phyloP scores from a whole-genome alignment of 306 rosid species.

The Oemleria cerasiformis region DNA sequence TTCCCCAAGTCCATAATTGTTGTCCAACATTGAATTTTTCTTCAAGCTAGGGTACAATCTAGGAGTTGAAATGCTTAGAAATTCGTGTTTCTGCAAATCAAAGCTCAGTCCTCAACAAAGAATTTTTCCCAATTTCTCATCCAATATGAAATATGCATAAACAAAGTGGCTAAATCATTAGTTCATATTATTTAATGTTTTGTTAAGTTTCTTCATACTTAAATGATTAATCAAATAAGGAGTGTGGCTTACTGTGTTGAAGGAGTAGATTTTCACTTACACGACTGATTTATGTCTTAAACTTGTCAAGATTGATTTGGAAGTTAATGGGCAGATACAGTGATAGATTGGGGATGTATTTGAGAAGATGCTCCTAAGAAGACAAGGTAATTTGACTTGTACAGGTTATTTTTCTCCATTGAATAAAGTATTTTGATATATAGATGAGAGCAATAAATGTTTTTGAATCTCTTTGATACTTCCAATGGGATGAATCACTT shows the following conservation, averaged over 20 bases:
- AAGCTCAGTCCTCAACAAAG: background rate
- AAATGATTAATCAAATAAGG: background rate
- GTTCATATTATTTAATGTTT: background rate
- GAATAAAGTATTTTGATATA: background rate
- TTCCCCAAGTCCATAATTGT: no score
- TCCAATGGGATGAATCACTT: background rate
- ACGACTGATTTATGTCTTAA: background rate
- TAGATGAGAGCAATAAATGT: background rate
- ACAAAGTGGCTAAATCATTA: background rate
- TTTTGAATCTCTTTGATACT: background rate
- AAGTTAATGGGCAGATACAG: background rate
- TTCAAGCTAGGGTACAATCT: background rate
- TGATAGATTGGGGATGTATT: slow-evolving; percentile 22
- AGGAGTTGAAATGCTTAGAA: background rate
- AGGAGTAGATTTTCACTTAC: background rate
- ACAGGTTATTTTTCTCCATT: background rate
- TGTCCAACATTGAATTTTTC: background rate
- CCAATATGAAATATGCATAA: background rate
- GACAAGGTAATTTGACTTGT: slow-evolving; percentile 35
- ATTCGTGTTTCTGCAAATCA: background rate
- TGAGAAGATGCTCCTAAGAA: slow-evolving; percentile 53
- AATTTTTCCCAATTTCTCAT: background rate
- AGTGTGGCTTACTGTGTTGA: background rate
- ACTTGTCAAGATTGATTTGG: background rate
- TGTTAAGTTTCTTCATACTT: background rate